Percentiles rank a stretch among this genome's conserved stretches.
Evolutionary conservation across 257 asterid genomes (phyloP).

Genomic region (Primulina tabacum): DNA sequence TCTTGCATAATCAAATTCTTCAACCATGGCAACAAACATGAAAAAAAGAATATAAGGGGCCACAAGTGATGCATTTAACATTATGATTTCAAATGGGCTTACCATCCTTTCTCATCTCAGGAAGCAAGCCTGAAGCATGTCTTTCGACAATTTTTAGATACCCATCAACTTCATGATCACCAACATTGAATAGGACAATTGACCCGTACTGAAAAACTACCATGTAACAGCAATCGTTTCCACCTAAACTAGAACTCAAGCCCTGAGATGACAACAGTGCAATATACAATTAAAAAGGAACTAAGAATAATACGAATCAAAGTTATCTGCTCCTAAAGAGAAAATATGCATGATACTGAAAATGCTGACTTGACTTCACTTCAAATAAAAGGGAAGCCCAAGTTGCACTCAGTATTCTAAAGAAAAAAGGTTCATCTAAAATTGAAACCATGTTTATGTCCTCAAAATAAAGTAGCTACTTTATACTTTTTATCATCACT

Average conservation of each 20-base stretch:
- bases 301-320: neutral
- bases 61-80: neutral
- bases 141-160: conserved; percentile 69
- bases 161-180: conserved; percentile 76
- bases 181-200: conserved; percentile 82
- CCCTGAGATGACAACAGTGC: conserved; percentile 44
- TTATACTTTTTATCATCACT: neutral
- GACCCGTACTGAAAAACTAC: conserved; percentile 97
- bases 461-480: neutral
- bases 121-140: conserved; percentile 82
- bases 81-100: conserved; percentile 27
- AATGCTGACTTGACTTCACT: neutral
- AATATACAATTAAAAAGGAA: conserved; percentile 14
- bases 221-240: conserved; percentile 70
- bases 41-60: neutral
- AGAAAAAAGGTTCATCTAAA: conserved; percentile 13
- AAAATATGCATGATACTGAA: neutral
- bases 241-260: conserved; percentile 57
- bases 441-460: neutral
- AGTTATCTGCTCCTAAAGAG: neutral
- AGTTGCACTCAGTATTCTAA: neutral
- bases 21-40: conserved; percentile 3
- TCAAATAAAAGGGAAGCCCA: neutral
- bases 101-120: conserved; percentile 98
- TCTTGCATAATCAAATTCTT: neutral